Evolutionary conservation across 805 yeast genomes (phyloP).

Genomic region (Suhomyces canberraensis): DNA sequence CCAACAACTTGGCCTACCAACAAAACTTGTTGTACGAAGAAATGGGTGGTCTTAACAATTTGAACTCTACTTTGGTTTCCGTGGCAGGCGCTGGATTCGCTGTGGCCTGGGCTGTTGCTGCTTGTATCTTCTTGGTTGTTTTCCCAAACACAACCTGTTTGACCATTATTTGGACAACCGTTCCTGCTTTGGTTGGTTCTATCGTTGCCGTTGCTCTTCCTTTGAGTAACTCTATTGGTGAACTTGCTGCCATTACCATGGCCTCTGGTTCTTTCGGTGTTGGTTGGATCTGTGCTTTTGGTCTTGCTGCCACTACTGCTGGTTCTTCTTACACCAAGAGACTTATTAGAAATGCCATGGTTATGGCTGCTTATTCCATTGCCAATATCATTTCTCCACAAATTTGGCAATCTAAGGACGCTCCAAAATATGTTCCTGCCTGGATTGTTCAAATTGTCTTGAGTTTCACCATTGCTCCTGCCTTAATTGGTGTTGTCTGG

Average conservation of each 20-base stretch:
- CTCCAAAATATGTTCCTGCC: conserved; percentile 35
- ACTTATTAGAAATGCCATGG: conserved; percentile 43
- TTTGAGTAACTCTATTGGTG: conserved; percentile 41
- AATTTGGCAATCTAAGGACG: conserved; percentile 47
- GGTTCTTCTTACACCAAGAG: conserved; percentile 49
- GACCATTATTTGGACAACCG: conserved; percentile 29
- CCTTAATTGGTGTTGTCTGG: conserved; percentile 42
- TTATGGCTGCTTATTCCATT: conserved; percentile 45
- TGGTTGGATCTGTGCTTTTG: conserved; percentile 30
- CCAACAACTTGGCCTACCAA: conserved; percentile 53
- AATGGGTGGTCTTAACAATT: conserved; percentile 39
- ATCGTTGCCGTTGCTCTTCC: conserved; percentile 45
- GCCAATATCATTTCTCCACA: conserved; percentile 57
- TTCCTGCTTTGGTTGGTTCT: conserved; percentile 45
- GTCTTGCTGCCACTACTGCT: conserved; percentile 30
- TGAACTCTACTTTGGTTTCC: conserved; percentile 50
- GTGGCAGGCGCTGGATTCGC: conserved; percentile 54
- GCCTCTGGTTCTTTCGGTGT: conserved; percentile 46
- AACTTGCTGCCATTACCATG: conserved; percentile 43
- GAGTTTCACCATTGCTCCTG: conserved; percentile 47
- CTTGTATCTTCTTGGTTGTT: conserved; percentile 26
- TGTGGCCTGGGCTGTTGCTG: conserved; percentile 37
- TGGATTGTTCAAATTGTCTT: conserved; percentile 56
- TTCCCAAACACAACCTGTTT: conserved; percentile 38
- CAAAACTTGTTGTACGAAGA: conserved; percentile 46